Evolutionary conservation across 2,329 filamentous ascomycete species (phyloP), one percentile per base, ranked within the genome.

Genomic region (Aspergillus viridinutans): DNA sequence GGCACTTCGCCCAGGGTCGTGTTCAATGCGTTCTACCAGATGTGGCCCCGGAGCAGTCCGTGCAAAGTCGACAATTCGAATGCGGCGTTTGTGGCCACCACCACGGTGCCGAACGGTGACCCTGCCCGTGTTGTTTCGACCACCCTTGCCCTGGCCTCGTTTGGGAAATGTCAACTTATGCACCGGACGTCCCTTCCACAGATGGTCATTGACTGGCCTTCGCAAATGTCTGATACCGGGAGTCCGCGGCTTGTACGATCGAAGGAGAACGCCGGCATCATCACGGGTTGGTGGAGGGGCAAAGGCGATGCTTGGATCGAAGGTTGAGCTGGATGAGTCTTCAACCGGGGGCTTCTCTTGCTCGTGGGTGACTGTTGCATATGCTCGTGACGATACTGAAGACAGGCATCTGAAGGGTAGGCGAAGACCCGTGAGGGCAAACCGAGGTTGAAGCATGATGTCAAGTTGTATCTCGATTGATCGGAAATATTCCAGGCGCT

Each of bases 241-340:
- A 0, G 94, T 97, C 67, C 91, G 87, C 38, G 94, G 94, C 74
- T 90, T 97, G 76, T 97, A 99, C 54, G 90, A 94, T 67, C 90
- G 87, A 74, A 97, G 73, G 48, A 81, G 76, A 20, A 76, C 67
- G 58, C 71, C 76, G 45, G 64, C 65, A 28, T 76, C 72, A 55
- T 76, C 72, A 23, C 73, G 73, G n/a, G 72, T 67, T 3, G 77
- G 72, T 6, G 79, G 78, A 61, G 78, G 77, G 53, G 76, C 76
- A 58, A 79, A 80, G 20, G 74, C 71, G 52, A 70, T 68, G 52
- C 67, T 69, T 43, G 70, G 63, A 56, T 74, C 69, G 65, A 72
- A 64, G 61, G 72, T 68, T 64, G 74, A 74, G 67, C 67, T 58
- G 59, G 71, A 66, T 1, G 70, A 56, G 53, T 72, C 69, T n/a